Evolutionary conservation across 192 early-diverging fungal genomes (phyloP).

Genomic region (Entomortierella chlamydospora): DNA sequence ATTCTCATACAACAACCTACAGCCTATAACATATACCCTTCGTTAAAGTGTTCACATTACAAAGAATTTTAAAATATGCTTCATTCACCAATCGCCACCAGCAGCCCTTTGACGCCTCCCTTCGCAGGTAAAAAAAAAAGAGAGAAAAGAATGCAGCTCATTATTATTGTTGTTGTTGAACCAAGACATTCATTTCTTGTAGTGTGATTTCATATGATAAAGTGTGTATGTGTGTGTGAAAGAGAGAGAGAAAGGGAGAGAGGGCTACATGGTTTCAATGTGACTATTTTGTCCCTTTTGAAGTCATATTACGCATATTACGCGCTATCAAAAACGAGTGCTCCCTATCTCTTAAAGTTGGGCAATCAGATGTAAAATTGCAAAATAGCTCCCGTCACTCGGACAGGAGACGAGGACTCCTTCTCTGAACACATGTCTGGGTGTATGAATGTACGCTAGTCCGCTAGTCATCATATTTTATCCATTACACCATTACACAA

Average conservation of each 20-base stretch:
- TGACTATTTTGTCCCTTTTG: no score
- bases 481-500: no score
- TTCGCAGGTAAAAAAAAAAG: constrained; percentile 9
- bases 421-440: constrained; percentile 10
- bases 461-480: background rate
- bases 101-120: background rate
- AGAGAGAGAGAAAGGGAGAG: no score
- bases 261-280: no score
- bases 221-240: no score
- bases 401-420: background rate
- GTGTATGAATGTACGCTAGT: background rate
- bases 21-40: no score
- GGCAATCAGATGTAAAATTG: background rate
- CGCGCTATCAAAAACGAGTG: background rate
- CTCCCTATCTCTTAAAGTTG: background rate
- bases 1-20: no score
- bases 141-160: background rate
- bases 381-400: constrained; percentile 3
- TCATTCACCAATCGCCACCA: constrained; percentile 20
- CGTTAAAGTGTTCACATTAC: no score
- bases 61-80: constrained; percentile 7
- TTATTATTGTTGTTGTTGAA: no score
- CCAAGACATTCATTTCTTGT: no score
- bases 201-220: no score
- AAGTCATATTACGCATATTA: no score